Evolutionary conservation across 108 stramenopile genomes (phyloP).

Genomic region (Nannochloropsis salina): DNA sequence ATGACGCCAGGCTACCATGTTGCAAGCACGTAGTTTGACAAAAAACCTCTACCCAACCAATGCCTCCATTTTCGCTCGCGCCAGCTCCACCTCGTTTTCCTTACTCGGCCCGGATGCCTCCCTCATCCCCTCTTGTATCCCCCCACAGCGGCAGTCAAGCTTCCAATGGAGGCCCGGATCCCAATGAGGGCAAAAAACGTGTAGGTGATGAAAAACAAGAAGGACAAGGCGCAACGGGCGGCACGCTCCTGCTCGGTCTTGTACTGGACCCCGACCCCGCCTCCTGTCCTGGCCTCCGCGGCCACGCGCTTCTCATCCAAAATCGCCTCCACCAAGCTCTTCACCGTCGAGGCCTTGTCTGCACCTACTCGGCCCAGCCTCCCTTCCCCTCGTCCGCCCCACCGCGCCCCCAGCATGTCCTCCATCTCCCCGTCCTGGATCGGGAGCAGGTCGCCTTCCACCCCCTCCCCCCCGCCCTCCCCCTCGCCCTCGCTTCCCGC

Average conservation of each 20-base stretch:
- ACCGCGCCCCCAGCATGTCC: neutral
- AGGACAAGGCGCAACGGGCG: neutral
- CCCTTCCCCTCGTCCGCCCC: neutral
- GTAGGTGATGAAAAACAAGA: neutral
- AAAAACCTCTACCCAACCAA: no score
- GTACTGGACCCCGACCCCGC: neutral
- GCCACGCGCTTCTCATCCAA: neutral
- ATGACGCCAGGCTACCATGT: no score
- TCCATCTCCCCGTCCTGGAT: neutral
- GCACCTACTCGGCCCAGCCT: neutral
- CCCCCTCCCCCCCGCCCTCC: neutral
- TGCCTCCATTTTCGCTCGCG: no score
- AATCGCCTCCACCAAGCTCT: neutral
- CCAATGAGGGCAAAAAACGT: neutral
- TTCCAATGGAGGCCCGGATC: neutral
- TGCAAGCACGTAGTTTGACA: no score
- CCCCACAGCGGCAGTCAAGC: neutral
- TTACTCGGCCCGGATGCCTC: neutral
- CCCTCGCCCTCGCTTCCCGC: neutral
- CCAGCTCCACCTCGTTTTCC: no score
- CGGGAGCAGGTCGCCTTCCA: neutral
- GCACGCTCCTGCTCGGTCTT: neutral
- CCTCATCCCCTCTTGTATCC: neutral
- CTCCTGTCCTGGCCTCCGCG: neutral
- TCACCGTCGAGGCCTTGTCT: neutral